Conservation (phyloP, 1,284 basidiomycete species). For the Porodaedalea pini region DNA sequence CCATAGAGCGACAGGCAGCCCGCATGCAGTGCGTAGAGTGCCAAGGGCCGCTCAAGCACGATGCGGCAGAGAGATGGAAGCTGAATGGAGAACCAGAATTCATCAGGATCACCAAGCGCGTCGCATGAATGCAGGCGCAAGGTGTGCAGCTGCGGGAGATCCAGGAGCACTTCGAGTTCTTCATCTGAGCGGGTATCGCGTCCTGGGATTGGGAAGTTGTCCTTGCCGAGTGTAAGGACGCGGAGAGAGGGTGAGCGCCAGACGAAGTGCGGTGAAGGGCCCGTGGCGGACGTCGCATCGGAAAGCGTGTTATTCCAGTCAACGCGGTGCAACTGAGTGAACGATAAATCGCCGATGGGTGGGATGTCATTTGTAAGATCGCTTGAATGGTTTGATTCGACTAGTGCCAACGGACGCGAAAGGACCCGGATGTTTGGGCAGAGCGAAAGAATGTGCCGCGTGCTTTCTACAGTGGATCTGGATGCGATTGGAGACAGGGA, state of each 20-base stretch:
- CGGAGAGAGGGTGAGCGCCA: neutral
- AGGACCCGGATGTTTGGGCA: slow-evolving; percentile 4
- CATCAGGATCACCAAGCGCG: slow-evolving; percentile 5
- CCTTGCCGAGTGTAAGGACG: slow-evolving; percentile 1
- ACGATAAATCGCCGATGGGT: neutral
- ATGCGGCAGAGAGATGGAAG: slow-evolving; percentile 9
- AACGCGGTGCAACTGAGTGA: neutral
- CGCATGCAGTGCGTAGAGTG: neutral
- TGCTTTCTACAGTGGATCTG: neutral
- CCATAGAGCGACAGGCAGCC: neutral
- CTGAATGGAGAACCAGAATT: neutral
- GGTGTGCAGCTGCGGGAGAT: slow-evolving; percentile 7
- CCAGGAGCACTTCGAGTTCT: neutral
- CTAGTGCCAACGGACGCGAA: neutral
- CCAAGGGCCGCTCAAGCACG: neutral
- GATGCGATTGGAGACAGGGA: neutral
- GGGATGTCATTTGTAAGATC: neutral
- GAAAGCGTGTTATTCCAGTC: slow-evolving; percentile 2
- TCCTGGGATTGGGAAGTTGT: neutral
- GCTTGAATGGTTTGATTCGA: neutral
- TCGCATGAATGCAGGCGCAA: neutral
- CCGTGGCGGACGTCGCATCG: neutral
- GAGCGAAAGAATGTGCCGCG: neutral
- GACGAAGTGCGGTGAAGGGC: neutral
- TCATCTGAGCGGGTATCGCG: neutral